Conservation (phyloP, 352 stramenopile species). For the Phytophthora constricta region DNA sequence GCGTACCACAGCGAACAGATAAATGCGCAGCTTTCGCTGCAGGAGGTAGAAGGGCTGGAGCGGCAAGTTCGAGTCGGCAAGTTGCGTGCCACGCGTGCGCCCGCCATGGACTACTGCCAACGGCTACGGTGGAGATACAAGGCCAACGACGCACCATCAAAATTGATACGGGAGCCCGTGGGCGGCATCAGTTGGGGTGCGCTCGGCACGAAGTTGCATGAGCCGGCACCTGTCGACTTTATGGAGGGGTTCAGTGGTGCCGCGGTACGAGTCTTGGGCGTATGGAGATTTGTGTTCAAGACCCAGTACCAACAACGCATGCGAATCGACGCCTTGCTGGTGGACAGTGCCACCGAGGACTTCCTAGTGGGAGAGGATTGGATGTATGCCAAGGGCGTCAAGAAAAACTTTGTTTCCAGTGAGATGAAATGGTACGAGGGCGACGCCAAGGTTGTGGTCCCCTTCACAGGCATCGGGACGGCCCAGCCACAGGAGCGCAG, state of each 20-base stretch:
- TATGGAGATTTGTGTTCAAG: background rate
- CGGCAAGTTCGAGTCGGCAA: background rate
- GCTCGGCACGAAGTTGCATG: background rate
- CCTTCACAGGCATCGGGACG: conserved; percentile 1
- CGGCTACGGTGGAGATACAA: background rate
- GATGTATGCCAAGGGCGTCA: conserved; percentile 3
- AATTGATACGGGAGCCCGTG: conserved; percentile 13
- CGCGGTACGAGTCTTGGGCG: background rate
- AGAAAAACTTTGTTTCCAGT: conserved; percentile 1
- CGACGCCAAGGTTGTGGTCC: background rate
- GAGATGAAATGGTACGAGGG: conserved; percentile 10
- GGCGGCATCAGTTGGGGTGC: background rate
- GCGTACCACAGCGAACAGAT: conserved; percentile 7
- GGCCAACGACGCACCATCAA: background rate
- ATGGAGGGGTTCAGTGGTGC: conserved; percentile 7
- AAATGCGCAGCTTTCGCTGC: background rate
- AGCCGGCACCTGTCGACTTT: conserved; percentile 8
- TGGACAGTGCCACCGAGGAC: background rate
- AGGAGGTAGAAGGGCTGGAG: background rate
- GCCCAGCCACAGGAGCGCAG: background rate
- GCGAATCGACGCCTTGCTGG: background rate
- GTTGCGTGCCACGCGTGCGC: background rate
- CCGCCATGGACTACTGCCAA: conserved; percentile 2
- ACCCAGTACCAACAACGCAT: conserved; percentile 3
- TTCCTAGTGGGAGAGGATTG: conserved; percentile 1